Conservation (phyloP, 1,139 yeast species). For the Candida frijolesensis region DNA sequence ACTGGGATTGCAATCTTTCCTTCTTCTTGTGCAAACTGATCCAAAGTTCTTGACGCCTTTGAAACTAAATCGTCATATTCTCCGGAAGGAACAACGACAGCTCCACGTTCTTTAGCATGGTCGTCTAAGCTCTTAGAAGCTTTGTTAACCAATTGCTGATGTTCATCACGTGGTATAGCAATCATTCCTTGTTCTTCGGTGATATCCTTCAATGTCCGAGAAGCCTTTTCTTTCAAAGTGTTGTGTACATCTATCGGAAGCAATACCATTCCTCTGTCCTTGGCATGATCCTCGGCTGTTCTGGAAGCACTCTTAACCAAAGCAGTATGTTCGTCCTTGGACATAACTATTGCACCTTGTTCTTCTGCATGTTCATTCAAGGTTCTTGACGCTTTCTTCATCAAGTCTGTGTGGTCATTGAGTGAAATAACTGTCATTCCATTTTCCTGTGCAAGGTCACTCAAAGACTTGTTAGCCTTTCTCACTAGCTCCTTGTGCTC, state of each 20-base stretch:
- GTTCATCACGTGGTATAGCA: conserved; percentile 16
- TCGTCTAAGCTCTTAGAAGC: conserved; percentile 13
- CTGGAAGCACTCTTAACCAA: conserved; percentile 16
- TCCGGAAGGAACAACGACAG: conserved; percentile 1
- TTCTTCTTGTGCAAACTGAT: conserved; percentile 16
- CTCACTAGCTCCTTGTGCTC: conserved; percentile 8
- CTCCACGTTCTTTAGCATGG: conserved; percentile 15
- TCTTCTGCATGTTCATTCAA: conserved; percentile 15
- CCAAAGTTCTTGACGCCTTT: conserved; percentile 6
- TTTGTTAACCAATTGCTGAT: conserved; percentile 19
- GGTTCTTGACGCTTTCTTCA: conserved; percentile 12
- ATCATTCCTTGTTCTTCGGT: conserved; percentile 18
- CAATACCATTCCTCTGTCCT: conserved; percentile 14
- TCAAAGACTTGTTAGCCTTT: conserved; percentile 8
- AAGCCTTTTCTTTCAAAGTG: conserved; percentile 8
- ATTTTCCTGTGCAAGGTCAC: conserved; percentile 17
- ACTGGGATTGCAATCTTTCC: conserved; percentile 14
- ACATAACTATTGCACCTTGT: not conserved
- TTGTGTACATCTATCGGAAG: conserved; percentile 5
- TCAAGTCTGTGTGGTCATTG: conserved; percentile 14
- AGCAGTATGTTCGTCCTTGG: conserved; percentile 18
- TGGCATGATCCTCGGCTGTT: conserved; percentile 20
- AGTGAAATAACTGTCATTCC: conserved; percentile 14
- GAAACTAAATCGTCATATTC: conserved; percentile 7
- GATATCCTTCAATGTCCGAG: conserved; percentile 6